A percentile compares a stretch with the other conserved stretches of the same genome.
Evolutionary conservation across 805 yeast species (phyloP).

Genomic region (Teunomyces kruisii): DNA sequence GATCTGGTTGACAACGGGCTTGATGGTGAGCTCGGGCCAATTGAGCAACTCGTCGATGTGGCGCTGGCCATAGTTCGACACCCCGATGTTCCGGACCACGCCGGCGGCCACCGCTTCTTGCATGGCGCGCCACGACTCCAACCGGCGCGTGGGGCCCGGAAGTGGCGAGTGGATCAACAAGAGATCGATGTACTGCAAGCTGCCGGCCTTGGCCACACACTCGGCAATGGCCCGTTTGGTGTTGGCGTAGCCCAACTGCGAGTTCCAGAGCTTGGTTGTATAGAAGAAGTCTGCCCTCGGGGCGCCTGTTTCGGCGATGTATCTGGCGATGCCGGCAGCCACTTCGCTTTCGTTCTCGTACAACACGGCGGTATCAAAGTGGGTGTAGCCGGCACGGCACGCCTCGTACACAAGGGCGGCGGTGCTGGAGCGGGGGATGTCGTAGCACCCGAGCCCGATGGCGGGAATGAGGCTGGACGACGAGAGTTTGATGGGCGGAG

Average conservation of each 20-base stretch:
- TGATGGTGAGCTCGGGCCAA: conserved; percentile 43
- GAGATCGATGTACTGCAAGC: conserved; percentile 68
- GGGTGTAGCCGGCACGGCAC: conserved; percentile 63
- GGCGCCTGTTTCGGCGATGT: conserved; percentile 36
- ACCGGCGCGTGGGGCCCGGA: conserved; percentile 39
- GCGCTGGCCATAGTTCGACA: conserved; percentile 59
- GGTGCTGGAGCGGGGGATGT: conserved; percentile 33
- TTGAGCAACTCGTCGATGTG: conserved; percentile 55
- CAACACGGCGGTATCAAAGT: conserved; percentile 72
- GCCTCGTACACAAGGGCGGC: conserved; percentile 53
- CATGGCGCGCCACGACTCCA: conserved; percentile 54
- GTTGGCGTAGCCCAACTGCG: conserved; percentile 17
- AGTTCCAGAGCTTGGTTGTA: conserved; percentile 74
- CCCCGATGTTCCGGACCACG: conserved; percentile 54
- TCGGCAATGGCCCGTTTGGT: conserved; percentile 59
- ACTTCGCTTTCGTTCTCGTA: conserved; percentile 69
- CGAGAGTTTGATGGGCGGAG: conserved; percentile 20
- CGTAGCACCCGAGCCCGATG: conserved; percentile 53
- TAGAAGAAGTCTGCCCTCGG: conserved; percentile 34
- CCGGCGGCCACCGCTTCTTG: conserved; percentile 56
- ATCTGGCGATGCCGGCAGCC: conserved; percentile 56
- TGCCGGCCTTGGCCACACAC: conserved; percentile 51
- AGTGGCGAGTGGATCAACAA: conserved; percentile 63
- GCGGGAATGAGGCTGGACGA: conserved; percentile 41
- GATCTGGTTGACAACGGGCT: conserved; percentile 51